Conservation (phyloP, 2,329 filamentous ascomycete genomes). For the Zelopaecilomyces penicillatus region DNA sequence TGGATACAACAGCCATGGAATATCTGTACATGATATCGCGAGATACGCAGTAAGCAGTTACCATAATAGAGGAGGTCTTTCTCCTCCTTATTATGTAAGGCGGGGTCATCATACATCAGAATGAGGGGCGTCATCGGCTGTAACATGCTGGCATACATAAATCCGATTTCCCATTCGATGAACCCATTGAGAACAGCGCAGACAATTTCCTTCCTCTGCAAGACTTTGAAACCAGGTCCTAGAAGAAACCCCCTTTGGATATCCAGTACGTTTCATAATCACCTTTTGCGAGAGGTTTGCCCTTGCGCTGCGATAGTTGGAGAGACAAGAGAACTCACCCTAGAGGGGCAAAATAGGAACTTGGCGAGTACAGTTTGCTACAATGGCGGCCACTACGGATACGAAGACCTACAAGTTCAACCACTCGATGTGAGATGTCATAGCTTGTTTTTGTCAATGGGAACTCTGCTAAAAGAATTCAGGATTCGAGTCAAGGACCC, state of each 20-base stretch:
- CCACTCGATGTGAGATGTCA: slow-evolving; percentile 64
- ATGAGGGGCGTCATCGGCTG: neutral
- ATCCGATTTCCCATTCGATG: slow-evolving; percentile 5
- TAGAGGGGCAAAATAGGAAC: slow-evolving; percentile 9
- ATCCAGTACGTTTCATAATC: neutral
- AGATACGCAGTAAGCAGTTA: too few relatives aligned
- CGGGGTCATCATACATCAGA: slow-evolving; percentile 21
- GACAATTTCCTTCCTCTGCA: slow-evolving; percentile 2
- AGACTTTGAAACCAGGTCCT: neutral
- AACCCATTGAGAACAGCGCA: slow-evolving; percentile 6
- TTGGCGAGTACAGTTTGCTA: slow-evolving; percentile 25
- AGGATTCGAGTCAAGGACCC: slow-evolving; percentile 96
- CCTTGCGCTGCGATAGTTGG: neutral
- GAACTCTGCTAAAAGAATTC: slow-evolving; percentile 7
- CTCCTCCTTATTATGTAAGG: slow-evolving; percentile 4
- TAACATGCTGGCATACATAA: slow-evolving; percentile 1
- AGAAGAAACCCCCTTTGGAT: neutral
- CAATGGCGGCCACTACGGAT: slow-evolving; percentile 64
- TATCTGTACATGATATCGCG: too few relatives aligned
- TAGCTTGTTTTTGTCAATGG: neutral
- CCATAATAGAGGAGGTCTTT: too few relatives aligned
- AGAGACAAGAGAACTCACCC: slow-evolving; percentile 1
- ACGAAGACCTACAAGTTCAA: slow-evolving; percentile 73
- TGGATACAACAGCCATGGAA: too few relatives aligned
- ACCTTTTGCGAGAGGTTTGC: neutral